Evolutionary conservation across 2,329 filamentous ascomycete genomes (phyloP).

Genomic region (Cadophora gregata): DNA sequence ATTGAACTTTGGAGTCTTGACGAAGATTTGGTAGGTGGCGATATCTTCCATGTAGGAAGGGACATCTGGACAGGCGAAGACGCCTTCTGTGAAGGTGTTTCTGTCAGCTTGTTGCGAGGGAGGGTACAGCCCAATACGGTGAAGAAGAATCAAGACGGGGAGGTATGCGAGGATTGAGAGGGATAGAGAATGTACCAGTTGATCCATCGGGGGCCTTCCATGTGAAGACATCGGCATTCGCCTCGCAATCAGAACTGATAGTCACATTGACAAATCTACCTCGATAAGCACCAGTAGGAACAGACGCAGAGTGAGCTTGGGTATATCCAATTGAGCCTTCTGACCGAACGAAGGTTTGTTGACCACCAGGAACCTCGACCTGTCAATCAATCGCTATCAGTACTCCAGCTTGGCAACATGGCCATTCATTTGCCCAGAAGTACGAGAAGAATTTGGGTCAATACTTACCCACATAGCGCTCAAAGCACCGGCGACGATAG

Average conservation of each 20-base stretch:
- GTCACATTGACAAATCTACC: conserved; percentile 21
- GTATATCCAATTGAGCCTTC: conserved; percentile 63
- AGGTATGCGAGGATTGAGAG: background rate
- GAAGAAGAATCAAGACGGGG: background rate
- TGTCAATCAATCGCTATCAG: background rate
- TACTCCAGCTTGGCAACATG: no score
- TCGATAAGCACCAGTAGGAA: conserved; percentile 17
- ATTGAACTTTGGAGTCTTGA: conserved; percentile 28
- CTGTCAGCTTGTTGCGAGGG: background rate
- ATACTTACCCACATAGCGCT: conserved; percentile 7
- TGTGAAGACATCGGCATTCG: conserved; percentile 4
- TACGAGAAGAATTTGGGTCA: background rate
- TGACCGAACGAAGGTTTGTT: conserved; percentile 62
- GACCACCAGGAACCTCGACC: conserved; percentile 62
- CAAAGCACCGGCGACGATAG: background rate
- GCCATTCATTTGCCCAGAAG: no score
- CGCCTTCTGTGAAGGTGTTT: conserved; percentile 17
- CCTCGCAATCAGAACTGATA: conserved; percentile 5
- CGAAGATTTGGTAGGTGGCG: conserved; percentile 22
- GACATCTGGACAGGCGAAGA: conserved; percentile 25
- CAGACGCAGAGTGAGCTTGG: conserved; percentile 43
- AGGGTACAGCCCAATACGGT: no score
- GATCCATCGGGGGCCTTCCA: conserved; percentile 16
- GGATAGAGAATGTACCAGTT: background rate
- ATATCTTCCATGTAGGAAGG: background rate